A percentile compares a stretch with the other conserved stretches of the same genome.
phyloP scores from a whole-genome alignment of 1,139 yeast genomes.

The Yueomyces sp. region DNA sequence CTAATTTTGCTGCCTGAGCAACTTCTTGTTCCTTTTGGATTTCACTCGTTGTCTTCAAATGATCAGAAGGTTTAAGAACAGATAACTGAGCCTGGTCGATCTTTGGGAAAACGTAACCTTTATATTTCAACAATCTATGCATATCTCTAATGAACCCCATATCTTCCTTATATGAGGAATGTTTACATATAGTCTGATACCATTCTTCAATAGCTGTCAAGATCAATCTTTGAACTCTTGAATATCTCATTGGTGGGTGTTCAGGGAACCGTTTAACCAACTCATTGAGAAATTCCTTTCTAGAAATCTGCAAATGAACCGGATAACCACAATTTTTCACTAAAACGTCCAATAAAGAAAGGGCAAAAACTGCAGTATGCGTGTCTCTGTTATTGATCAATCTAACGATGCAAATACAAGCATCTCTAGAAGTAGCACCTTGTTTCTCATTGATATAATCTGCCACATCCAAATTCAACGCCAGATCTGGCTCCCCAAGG shows the following conservation, averaged over 20 bases:
- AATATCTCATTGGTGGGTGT: constrained; percentile 77
- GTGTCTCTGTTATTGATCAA: constrained; percentile 74
- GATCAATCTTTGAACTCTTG: constrained; percentile 72
- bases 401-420: constrained; percentile 81
- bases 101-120: constrained; percentile 88
- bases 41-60: constrained; percentile 78
- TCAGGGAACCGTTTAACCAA: constrained; percentile 90
- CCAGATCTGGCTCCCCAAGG: constrained; percentile 76
- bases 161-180: constrained; percentile 83
- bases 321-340: constrained; percentile 98
- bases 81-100: constrained; percentile 85
- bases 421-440: constrained; percentile 85
- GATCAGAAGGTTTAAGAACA: constrained; percentile 85
- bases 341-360: constrained; percentile 61
- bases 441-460: constrained; percentile 88
- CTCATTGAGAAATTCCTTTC: constrained; percentile 89
- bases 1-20: constrained; percentile 90
- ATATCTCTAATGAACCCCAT: constrained; percentile 86
- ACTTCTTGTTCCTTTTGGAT: constrained; percentile 84
- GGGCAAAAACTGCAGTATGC: constrained; percentile 54
- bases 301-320: constrained; percentile 83
- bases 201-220: constrained; percentile 92
- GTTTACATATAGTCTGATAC: constrained; percentile 90
- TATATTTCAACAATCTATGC: constrained; percentile 80
- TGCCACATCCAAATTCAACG: constrained; percentile 81